A percentile compares a stretch with the other conserved stretches of the same genome.
phyloP scores from a whole-genome alignment of 306 rosid genomes.

The Cucurbita ficifolia region DNA sequence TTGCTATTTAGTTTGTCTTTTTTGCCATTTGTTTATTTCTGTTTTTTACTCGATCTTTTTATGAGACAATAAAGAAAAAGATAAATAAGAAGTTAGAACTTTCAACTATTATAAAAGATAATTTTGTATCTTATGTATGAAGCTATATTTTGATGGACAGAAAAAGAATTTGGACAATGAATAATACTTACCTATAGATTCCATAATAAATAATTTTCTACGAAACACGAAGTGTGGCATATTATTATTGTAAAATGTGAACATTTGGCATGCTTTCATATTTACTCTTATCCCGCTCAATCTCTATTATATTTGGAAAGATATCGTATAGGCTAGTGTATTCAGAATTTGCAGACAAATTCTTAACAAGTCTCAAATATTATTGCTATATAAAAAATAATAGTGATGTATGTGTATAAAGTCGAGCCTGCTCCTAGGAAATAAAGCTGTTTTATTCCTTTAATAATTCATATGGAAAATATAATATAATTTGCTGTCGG shows the following conservation, averaged over 20 bases:
- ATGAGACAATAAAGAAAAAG: neutral
- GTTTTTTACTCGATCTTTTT: neutral
- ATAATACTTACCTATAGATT: neutral
- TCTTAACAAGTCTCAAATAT: neutral
- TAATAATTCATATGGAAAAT: neutral
- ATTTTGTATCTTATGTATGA: too few species aligned
- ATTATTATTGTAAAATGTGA: neutral
- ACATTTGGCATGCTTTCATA: neutral
- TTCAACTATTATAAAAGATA: too few species aligned
- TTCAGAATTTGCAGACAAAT: neutral
- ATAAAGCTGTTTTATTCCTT: neutral
- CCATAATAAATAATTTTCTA: neutral
- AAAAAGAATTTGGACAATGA: too few species aligned
- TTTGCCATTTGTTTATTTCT: neutral
- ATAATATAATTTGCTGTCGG: neutral
- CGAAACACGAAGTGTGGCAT: neutral
- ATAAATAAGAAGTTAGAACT: neutral
- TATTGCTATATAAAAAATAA: neutral
- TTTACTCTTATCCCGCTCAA: neutral
- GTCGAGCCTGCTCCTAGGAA: neutral
- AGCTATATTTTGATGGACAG: too few species aligned
- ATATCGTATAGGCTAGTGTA: neutral
- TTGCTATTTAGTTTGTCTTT: neutral
- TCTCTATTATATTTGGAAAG: neutral
- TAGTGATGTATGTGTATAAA: neutral